phyloP scores from a whole-genome alignment of 148 eudicot genomes.

The Pharnaceum exiguum region DNA sequence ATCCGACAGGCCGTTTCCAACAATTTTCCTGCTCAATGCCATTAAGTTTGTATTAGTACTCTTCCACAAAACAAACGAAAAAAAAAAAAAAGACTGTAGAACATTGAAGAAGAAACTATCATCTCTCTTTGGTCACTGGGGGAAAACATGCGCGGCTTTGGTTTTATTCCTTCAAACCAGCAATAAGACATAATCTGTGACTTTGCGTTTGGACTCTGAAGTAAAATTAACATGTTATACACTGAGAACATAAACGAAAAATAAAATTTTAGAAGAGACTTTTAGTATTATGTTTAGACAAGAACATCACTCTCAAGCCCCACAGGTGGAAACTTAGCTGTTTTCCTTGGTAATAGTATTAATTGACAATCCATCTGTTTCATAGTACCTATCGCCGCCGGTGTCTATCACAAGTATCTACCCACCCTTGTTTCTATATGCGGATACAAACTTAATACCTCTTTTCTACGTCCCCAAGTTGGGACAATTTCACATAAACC shows the following conservation, averaged over 20 bases:
- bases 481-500: neutral
- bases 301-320: constrained; percentile 17
- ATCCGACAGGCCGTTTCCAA: constrained; percentile 34
- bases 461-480: neutral
- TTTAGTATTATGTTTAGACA: neutral
- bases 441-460: neutral
- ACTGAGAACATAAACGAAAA: neutral
- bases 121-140: too few relatives aligned
- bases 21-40: constrained; percentile 30
- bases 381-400: too few relatives aligned
- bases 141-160: too few relatives aligned
- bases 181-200: neutral
- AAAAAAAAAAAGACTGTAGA: neutral
- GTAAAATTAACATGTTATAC: neutral
- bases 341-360: constrained; percentile 4
- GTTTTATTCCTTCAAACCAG: too few relatives aligned
- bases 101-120: too few relatives aligned
- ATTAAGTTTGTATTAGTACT: neutral
- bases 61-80: neutral
- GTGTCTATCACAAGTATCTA: neutral
- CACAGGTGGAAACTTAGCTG: constrained; percentile 25
- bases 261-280: neutral
- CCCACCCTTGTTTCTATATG: neutral
- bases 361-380: constrained; percentile 13
- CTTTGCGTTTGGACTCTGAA: neutral